Evolutionary conservation across 2,329 filamentous ascomycete species (phyloP).

Genomic region (Epichloe hybrida): DNA sequence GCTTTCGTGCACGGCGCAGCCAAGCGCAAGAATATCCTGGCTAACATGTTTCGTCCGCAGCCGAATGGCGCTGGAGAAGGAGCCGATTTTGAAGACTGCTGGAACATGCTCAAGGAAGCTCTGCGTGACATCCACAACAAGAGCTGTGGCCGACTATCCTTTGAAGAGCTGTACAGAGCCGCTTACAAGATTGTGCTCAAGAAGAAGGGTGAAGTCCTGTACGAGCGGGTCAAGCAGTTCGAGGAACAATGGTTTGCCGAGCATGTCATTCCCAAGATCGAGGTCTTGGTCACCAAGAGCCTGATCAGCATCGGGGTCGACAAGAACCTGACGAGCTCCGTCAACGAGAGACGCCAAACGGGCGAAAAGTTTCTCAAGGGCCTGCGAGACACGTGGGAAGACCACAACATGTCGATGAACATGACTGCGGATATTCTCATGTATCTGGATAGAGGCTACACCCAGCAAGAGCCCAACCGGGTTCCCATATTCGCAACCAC

Average conservation of each 20-base stretch:
- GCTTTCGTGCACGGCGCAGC: not conserved
- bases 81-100: constrained; percentile 75
- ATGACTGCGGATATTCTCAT: constrained; percentile 95
- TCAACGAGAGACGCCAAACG: constrained; percentile 63
- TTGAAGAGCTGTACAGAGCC: constrained; percentile 88
- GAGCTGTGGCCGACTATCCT: constrained; percentile 79
- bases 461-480: constrained; percentile 47
- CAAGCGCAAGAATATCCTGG: not conserved
- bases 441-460: constrained; percentile 88
- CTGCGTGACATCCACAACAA: constrained; percentile 83
- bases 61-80: constrained; percentile 34
- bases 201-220: constrained; percentile 72
- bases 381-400: constrained; percentile 68
- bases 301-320: constrained; percentile 49
- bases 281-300: constrained; percentile 54
- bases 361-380: constrained; percentile 73
- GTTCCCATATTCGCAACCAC: constrained; percentile 73
- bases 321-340: constrained; percentile 43
- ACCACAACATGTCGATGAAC: constrained; percentile 85
- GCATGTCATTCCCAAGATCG: constrained; percentile 59
- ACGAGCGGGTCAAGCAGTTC: constrained; percentile 65
- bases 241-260: constrained; percentile 70
- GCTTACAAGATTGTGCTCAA: constrained; percentile 88
- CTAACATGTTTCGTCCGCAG: constrained; percentile 15
- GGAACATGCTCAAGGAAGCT: constrained; percentile 63